Conservation (phyloP, 169 alveolate species). For the Cryptosporidium ubiquitum region DNA sequence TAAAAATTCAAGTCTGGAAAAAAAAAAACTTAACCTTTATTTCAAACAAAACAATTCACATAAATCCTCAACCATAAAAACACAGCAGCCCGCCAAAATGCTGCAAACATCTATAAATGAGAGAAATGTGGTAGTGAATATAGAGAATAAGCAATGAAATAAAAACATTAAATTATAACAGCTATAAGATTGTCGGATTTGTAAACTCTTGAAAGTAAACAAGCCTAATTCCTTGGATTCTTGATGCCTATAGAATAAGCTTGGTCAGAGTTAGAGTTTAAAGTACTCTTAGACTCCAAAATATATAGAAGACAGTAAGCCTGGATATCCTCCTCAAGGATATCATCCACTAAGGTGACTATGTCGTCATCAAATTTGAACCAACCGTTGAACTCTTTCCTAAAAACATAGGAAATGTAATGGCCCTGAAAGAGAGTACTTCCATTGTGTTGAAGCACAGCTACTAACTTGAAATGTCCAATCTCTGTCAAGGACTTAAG, state of each 20-base stretch:
- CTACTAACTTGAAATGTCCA: slow-evolving; percentile 48
- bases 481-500: slow-evolving; percentile 55
- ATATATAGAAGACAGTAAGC: slow-evolving; percentile 63
- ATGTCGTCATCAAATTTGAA: slow-evolving; percentile 57
- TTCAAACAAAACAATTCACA: background rate
- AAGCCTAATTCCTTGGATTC: background rate
- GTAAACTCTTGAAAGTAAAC: background rate
- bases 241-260: background rate
- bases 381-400: slow-evolving; percentile 29
- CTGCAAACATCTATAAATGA: background rate
- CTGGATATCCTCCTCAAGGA: slow-evolving; percentile 47
- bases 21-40: no score
- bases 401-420: slow-evolving; percentile 52
- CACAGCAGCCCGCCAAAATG: background rate
- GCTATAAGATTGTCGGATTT: background rate
- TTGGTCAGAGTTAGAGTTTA: background rate
- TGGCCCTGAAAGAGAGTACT: slow-evolving; percentile 70
- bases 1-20: no score
- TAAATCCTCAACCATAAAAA: background rate
- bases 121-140: no score
- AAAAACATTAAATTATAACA: slow-evolving; percentile 1
- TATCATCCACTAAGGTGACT: slow-evolving; percentile 38
- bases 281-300: slow-evolving; percentile 43
- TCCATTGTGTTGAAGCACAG: slow-evolving; percentile 61
- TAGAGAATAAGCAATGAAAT: background rate